A percentile compares a stretch with the other conserved stretches of the same genome.
Evolutionary conservation across 768 basidiomycete genomes (phyloP).

Genomic region (Tricholoma terreum): DNA sequence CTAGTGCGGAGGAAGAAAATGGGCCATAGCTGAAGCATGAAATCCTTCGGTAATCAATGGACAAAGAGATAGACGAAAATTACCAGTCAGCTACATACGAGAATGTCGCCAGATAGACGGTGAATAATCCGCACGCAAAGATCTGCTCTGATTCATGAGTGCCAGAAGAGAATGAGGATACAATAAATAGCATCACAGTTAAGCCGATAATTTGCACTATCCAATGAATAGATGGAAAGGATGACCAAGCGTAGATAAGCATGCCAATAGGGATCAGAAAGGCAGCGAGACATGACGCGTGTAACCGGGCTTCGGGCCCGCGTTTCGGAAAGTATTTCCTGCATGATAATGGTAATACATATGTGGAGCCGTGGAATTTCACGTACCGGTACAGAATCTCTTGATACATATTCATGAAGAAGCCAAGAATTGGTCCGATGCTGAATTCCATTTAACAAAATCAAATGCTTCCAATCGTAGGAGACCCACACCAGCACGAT

Average conservation of each 20-base stretch:
- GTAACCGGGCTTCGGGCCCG: slow-evolving; percentile 60
- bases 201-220: slow-evolving; percentile 57
- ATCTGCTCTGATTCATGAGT: slow-evolving; percentile 29
- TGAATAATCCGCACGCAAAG: slow-evolving; percentile 48
- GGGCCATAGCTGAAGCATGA: slow-evolving; percentile 42
- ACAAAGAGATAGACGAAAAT: slow-evolving; percentile 10
- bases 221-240: slow-evolving; percentile 55
- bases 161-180: slow-evolving; percentile 2
- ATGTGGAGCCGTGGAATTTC: not conserved
- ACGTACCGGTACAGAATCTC: slow-evolving; percentile 48
- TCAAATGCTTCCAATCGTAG: not conserved
- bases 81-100: slow-evolving; percentile 65
- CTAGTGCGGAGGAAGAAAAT: slow-evolving; percentile 67
- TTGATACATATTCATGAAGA: slow-evolving; percentile 43
- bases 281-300: slow-evolving; percentile 51
- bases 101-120: slow-evolving; percentile 58
- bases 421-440: slow-evolving; percentile 52
- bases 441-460: slow-evolving; percentile 28
- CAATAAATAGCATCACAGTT: slow-evolving; percentile 21
- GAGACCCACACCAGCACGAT: slow-evolving; percentile 48
- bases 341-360: not conserved
- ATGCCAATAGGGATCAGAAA: slow-evolving; percentile 56
- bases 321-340: slow-evolving; percentile 33
- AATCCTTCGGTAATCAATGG: not conserved
- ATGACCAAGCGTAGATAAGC: slow-evolving; percentile 74